Evolutionary conservation across 2,329 filamentous ascomycete species (phyloP), one percentile per base, ranked within the genome.

Genomic region (Epichloe baconii): DNA sequence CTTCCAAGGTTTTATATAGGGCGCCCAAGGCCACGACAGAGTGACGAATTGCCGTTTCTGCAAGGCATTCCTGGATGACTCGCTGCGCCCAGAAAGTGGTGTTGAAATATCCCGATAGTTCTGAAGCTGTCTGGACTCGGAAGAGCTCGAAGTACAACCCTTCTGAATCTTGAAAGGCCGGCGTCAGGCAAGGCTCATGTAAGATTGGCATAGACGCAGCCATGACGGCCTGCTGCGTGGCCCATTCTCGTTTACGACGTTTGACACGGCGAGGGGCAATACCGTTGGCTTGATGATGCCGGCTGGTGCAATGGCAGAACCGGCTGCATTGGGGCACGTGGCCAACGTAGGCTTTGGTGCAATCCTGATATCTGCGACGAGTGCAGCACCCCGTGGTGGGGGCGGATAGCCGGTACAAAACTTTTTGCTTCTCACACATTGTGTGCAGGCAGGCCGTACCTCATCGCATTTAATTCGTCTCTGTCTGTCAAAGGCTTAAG

Each of bases 381-480:
- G 67, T 41, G 71, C 66, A 36, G 68, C 68, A 52, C 70, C 66
- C 43, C 77, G 71, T 26, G 70, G 68, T 34, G 78, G 77, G 4
- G 78, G 73, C n/a, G 76, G 79, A 58, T 84, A 85, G 55, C 82
- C 81, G 34, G 72, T 68, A 64, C 82, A 86, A 15, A 59, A 58
- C 58, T 77, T 80, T 54, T 75, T 78, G 45, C 79, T 78, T 47
- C 74, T 72, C 36, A 77, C 68, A 59, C 81, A 85, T 61, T 81
- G 78, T 14, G 70, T 71, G 62, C 81, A 83, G 31, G 71, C 68
- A 7, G 81, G 81, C 50, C 80, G 76, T 55, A 65, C 70, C 64
- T 85, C 81, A 62, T 83, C 81, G 62, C 81, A 85, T 63, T 85
- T 85, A 55, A 85, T 82, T 55, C 78, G 73, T 56, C 80, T 71